Conservation (phyloP, 2,329 filamentous ascomycete genomes). For the Monilinia fructicola region DNA sequence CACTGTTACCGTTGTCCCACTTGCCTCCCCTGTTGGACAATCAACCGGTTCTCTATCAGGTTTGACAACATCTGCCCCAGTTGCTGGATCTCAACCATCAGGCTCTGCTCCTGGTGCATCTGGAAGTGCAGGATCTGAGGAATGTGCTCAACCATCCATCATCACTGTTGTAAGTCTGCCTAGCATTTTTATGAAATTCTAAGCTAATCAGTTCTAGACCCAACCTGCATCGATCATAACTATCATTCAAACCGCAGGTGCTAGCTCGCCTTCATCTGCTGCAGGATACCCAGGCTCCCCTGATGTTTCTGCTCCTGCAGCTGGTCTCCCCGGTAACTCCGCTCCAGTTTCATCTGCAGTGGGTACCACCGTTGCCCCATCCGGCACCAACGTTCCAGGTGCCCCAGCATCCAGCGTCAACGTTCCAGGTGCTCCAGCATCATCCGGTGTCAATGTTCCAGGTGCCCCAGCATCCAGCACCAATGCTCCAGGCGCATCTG, state of each 20-base stretch:
- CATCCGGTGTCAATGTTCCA: background rate
- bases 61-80: conserved; percentile 2
- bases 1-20: conserved; percentile 16
- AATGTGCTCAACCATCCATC: conserved; percentile 16
- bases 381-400: background rate
- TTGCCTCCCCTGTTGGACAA: conserved; percentile 6
- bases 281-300: conserved; percentile 9
- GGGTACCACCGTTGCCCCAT: background rate
- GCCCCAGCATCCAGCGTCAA: background rate
- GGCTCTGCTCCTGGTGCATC: background rate
- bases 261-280: conserved; percentile 1
- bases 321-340: background rate
- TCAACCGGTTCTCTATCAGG: conserved; percentile 9
- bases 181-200: background rate
- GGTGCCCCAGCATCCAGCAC: too few species aligned
- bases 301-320: background rate
- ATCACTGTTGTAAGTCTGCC: conserved; percentile 19
- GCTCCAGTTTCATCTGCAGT: background rate
- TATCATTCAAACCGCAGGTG: conserved; percentile 12
- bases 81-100: conserved; percentile 8
- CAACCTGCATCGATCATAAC: conserved; percentile 17
- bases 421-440: background rate
- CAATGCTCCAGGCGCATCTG: too few species aligned
- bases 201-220: conserved; percentile 7
- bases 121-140: conserved; percentile 4